phyloP scores from a whole-genome alignment of 768 basidiomycete genomes.

The Suillus discolor region DNA sequence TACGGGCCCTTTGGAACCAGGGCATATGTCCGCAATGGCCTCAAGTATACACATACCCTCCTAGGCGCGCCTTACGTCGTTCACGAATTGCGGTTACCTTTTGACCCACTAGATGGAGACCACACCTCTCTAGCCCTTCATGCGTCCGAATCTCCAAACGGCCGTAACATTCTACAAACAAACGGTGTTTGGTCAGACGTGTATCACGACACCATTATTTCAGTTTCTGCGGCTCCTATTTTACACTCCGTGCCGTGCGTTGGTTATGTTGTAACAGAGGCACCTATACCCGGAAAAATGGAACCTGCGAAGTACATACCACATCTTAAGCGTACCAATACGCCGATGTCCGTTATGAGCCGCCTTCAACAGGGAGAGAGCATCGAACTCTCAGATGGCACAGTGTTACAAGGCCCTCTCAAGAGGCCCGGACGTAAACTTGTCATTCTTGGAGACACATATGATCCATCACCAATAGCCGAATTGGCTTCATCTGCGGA shows the following conservation, averaged over 20 bases:
- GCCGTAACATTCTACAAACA: conserved; percentile 62
- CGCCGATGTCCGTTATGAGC: conserved; percentile 67
- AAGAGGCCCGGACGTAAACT: conserved; percentile 73
- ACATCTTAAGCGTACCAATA: conserved; percentile 68
- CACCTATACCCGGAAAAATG: conserved; percentile 76
- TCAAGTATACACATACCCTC: conserved; percentile 69
- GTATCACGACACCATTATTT: conserved; percentile 54
- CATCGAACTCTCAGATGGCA: conserved; percentile 71
- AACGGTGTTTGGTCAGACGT: conserved; percentile 70
- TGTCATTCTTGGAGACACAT: conserved; percentile 84
- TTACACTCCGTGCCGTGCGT: conserved; percentile 80
- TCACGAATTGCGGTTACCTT: conserved; percentile 74
- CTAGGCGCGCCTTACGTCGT: conserved; percentile 73
- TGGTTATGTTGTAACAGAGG: conserved; percentile 75
- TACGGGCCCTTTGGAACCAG: conserved; percentile 87
- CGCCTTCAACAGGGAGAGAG: conserved; percentile 65
- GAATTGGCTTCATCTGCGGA: conserved; percentile 66
- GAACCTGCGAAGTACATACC: conserved; percentile 68
- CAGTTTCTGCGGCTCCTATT: conserved; percentile 79
- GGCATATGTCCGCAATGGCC: conserved; percentile 70
- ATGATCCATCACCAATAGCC: conserved; percentile 70
- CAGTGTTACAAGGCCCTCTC: conserved; percentile 65
- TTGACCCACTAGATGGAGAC: conserved; percentile 59
- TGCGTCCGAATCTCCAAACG: conserved; percentile 55
- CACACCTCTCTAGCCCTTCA: conserved; percentile 48